Percentiles rank a stretch among this genome's conserved stretches.
Evolutionary conservation across 1,139 yeast species (phyloP).

Genomic region (Geotrichum australiense): DNA sequence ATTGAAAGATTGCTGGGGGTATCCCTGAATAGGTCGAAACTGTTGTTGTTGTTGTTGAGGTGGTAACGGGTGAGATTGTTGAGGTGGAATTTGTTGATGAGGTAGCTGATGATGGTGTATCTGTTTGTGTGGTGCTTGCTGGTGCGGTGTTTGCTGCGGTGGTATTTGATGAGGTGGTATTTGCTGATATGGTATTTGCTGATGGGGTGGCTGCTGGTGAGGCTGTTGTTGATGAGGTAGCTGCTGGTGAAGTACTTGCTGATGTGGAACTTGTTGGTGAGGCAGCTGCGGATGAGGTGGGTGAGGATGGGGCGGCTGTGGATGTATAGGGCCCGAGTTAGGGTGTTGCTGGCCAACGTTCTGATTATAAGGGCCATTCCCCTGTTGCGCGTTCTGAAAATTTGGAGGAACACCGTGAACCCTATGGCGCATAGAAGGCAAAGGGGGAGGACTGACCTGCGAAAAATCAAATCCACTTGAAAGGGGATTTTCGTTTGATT

Average conservation of each 20-base stretch:
- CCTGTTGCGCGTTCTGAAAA: constrained; percentile 6
- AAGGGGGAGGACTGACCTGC: constrained; percentile 11
- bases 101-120: constrained; percentile 15
- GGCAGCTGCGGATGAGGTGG: constrained; percentile 14
- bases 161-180: constrained; percentile 12
- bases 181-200: constrained; percentile 7
- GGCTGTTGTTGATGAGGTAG: background rate
- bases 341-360: constrained; percentile 1
- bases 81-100: background rate
- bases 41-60: constrained; percentile 9
- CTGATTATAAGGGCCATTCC: constrained; percentile 2
- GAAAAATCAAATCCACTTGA: constrained; percentile 10
- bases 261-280: constrained; percentile 11
- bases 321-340: background rate
- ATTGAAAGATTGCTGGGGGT: constrained; percentile 4
- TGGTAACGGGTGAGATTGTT: constrained; percentile 13
- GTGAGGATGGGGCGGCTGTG: constrained; percentile 1
- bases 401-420: constrained; percentile 9
- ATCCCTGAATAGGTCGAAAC: constrained; percentile 1
- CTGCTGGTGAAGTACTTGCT: constrained; percentile 14
- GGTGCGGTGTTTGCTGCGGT: background rate
- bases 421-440: constrained; percentile 11
- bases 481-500: constrained; percentile 1
- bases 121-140: constrained; percentile 1
- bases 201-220: background rate